Base-by-base conservation (phyloP, 2,329 filamentous ascomycete species). In the Gremmenia infestans region DNA sequence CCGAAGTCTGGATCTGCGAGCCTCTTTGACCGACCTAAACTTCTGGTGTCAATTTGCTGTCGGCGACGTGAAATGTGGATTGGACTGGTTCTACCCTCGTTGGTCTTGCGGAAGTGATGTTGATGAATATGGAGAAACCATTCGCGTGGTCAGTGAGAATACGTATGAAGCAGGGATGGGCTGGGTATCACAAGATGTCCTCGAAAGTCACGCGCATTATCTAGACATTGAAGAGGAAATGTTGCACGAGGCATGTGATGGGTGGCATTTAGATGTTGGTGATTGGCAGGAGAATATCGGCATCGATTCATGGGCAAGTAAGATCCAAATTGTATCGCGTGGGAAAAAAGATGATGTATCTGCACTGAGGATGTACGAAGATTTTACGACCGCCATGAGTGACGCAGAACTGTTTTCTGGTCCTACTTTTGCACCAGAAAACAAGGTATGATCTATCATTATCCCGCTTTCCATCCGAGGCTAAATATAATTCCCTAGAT, bases 41-140 rank as follows among this genome's bases (percentile, higher is more conserved):
- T 94, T 95, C 69, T 99, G 93, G 93, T 99, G 95, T 70, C 94
- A 99, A 70, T 91, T 97, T 72, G 91, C 88, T 0, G 84, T 99
- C 9, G 95, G 94, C 5, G 94, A 96, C 68, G 78, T 83, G n/a
- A 88, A 88, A 63, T 88, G 89, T 19, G 93, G 94, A 0, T 81
- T 96, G 46, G 89, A 93, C 65, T 99, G 95, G 93, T 89, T 96
- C 65, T 85, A 88, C 63, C 83, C 87, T 48, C 81, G 87, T 55
- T 93, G 86, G 84, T 88, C 89, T 8, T 81, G 79, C 46, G 88
- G 88, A 0, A 78, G 78, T 23, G 88, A 93, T 65, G 67, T 86
- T 3, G 86, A 93, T 64, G 76, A 81, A 52, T 71, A 85, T 46
- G 86, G 88, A 2, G 78, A 88, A 53, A 80, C 79, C 9, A 77